Evolutionary conservation across 2,329 filamentous ascomycete genomes (phyloP), one percentile per base, ranked within the genome.

Genomic region (Rutstroemia sp.): DNA sequence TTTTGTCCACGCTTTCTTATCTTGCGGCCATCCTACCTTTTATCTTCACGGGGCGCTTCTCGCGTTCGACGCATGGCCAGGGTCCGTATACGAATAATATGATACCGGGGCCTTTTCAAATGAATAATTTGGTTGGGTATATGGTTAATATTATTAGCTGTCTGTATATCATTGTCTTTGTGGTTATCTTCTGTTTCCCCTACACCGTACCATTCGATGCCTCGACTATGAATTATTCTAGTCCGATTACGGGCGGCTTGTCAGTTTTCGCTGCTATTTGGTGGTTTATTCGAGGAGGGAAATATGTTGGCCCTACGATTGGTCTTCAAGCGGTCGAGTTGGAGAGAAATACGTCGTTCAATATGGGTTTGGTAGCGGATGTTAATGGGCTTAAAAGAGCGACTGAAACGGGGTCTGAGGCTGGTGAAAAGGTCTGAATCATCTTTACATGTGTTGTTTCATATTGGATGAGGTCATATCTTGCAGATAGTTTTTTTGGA

Each of bases 171-270:
- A 58, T 78, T 3, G 76, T 78, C 0, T 86, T 82, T 68, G 76
- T 81, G 3, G 77, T 87, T 8, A 81, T 87, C 39, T 87, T 83
- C 66, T 84, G 80, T 64, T 87, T 82, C 64, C 79, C 80, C 0
- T 74, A 73, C 51, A 64, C 73, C 0, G 56, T 77, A 21, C 79
- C 79, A 0, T 74, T 73, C 0, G 67, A 68, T 1, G 72, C 73
- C 0, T 63, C 67, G 10, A 76, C 70, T 42, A 83, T 83, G 80
- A 83, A 83, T 64, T 83, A 77, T 51, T 64, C 72, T 8, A 72
- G 68, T 16, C 56, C 78, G 17, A 76, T 79, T 21, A 73, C 72
- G 61, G 75, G 74, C 2, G 74, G 70, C 0, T 63, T 77, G 37
- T 72, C 74, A 0, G 60, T 71, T 0, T 63, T 76, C 25, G 70